Evolutionary conservation across 257 asterid species (phyloP).

Genomic region (Leonotis leonurus): DNA sequence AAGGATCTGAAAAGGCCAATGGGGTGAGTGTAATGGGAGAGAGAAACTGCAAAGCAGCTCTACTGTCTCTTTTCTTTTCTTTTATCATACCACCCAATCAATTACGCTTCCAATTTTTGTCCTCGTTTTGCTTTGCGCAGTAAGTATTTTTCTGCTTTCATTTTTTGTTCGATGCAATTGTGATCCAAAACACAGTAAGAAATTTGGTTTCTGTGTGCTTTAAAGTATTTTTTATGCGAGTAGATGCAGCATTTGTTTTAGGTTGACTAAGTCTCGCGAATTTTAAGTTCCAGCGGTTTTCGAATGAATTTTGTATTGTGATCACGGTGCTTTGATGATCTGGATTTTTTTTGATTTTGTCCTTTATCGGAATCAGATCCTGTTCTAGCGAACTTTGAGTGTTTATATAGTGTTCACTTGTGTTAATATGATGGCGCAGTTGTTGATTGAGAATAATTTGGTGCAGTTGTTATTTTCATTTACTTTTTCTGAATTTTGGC

Average conservation of each 20-base stretch:
- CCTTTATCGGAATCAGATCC: constrained; percentile 20
- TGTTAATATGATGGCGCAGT: background rate
- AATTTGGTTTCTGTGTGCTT: background rate
- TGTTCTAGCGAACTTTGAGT: constrained; percentile 6
- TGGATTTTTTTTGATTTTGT: constrained; percentile 9
- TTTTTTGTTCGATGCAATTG: constrained; percentile 1
- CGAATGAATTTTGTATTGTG: background rate
- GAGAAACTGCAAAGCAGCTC: constrained; percentile 33
- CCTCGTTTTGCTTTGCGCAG: constrained; percentile 23
- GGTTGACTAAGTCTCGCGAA: constrained; percentile 23
- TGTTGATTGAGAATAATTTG: background rate
- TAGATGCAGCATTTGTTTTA: constrained; percentile 2
- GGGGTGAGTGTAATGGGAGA: constrained; percentile 27
- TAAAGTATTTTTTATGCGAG: background rate
- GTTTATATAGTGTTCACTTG: background rate
- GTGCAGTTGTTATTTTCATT: background rate
- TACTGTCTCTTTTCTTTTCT: constrained; percentile 5
- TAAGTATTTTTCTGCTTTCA: constrained; percentile 25
- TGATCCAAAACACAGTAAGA: constrained; percentile 9
- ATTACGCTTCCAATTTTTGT: constrained; percentile 17
- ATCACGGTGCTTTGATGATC: constrained; percentile 16
- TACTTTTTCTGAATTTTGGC: background rate
- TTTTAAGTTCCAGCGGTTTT: background rate
- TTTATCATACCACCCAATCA: constrained; percentile 17
- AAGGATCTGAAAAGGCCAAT: constrained; percentile 36